Percentiles rank a stretch among this genome's conserved stretches.
phyloP scores from a whole-genome alignment of 225 moss, liverwort and hornwort genomes.

The Neckera pumila region DNA sequence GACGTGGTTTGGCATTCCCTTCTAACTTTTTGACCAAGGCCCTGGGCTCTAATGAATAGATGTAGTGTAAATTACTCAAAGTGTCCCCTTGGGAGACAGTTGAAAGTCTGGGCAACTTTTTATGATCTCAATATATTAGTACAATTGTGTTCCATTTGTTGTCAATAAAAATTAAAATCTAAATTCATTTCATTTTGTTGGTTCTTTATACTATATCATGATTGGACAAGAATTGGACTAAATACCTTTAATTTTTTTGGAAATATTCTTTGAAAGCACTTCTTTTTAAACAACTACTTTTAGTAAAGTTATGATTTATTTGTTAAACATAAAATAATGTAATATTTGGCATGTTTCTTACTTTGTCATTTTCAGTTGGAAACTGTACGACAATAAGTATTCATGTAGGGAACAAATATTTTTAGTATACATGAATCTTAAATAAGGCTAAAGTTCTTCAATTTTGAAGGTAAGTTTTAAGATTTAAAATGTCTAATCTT shows the following conservation, averaged over 20 bases:
- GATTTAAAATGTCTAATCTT: not conserved
- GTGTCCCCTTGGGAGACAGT: fast-evolving
- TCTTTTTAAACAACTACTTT: not conserved
- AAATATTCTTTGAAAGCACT: too few relatives aligned
- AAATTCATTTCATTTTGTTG: not conserved
- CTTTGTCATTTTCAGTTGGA: too few relatives aligned
- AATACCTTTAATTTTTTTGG: too few relatives aligned
- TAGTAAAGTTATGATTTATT: not conserved
- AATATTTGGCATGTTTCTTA: too few relatives aligned
- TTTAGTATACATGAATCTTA: not conserved
- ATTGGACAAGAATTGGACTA: not conserved
- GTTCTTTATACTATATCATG: not conserved
- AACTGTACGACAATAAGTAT: not conserved
- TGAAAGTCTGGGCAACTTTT: not conserved
- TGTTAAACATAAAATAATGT: too few relatives aligned
- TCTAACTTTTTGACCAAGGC: not conserved
- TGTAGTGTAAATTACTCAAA: not conserved
- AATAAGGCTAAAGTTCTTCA: not conserved
- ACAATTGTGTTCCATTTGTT: not conserved
- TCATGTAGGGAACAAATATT: not conserved
- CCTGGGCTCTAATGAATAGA: not conserved
- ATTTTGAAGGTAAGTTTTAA: not conserved
- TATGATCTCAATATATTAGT: not conserved
- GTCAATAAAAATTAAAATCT: not conserved
- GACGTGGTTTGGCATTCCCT: fast-evolving